Evolutionary conservation across 257 asterid genomes (phyloP), one percentile per base, ranked within the genome.

Genomic region (Penstemon newberryi): DNA sequence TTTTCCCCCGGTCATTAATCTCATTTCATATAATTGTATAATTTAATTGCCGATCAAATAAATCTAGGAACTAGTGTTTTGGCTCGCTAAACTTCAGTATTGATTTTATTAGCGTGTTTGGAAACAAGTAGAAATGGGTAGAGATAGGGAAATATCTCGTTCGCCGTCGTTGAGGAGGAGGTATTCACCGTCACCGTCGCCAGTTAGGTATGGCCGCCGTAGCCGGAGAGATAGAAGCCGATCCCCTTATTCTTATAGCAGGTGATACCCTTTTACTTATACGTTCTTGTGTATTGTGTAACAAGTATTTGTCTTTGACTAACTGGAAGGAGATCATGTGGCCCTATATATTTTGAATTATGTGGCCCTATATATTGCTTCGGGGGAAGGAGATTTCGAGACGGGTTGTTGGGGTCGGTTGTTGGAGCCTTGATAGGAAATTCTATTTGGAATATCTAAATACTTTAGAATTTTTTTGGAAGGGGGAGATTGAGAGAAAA

Each of bases 241-340:
- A 73, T 88, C 97, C 71, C 97, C 96, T 77, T 82, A 84, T 85
- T 82, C 89, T 57, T 11, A 75, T 70, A 94, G 91, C 91, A 94
- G 99, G 99, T 94, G 93, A 82, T 94, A 91, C 95, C 92, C 84
- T 82, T 82, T 85, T 78, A 51, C 96, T 75, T 79, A 18, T 58
- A 65, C 73, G 57, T 60, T 73, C 65, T 54, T 67, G 54, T 59
- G 75, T 37, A 13, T 63, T 67, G 4, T 36, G 64, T 46, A 7
- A 44, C 40, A 45, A 42, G 4, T 67, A 9, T 19, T 15, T 38
- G 1, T 43, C n/a, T 18, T 50, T 36, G 12, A 10, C 51, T 37
- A 25, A 65, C 58, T 46, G 60, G 49, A 9, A 46, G 18, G 18
- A 15, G 18, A 7, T 3, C 0, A 49, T 9, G 54, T 49, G 18